phyloP scores from a whole-genome alignment of 1,139 yeast species.

The Zhuliangozyma parablackwelliae region DNA sequence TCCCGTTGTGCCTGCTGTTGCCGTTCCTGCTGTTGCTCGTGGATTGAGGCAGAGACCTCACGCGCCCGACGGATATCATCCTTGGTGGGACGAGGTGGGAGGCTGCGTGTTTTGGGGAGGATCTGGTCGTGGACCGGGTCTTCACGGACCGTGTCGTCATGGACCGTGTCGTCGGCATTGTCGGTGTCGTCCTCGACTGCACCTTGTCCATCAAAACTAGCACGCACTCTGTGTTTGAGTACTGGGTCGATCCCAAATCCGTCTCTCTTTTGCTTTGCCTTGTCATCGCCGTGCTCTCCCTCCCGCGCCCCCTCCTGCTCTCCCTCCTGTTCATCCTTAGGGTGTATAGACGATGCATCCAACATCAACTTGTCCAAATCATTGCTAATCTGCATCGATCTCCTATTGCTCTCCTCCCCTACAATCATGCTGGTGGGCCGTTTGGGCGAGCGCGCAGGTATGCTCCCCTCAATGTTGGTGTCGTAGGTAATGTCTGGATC shows the following conservation, averaged over 20 bases:
- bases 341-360: conserved; percentile 25
- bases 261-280: too few relatives aligned
- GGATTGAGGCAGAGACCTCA: conserved; percentile 18
- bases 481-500: conserved; percentile 29
- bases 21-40: conserved; percentile 2
- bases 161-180: too few relatives aligned
- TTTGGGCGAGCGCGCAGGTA: conserved; percentile 41
- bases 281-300: neutral
- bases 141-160: too few relatives aligned
- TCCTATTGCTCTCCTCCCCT: conserved; percentile 12
- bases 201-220: too few relatives aligned
- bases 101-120: too few relatives aligned
- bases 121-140: too few relatives aligned
- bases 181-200: too few relatives aligned
- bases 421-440: conserved; percentile 35
- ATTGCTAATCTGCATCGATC: conserved; percentile 25
- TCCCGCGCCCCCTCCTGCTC: neutral
- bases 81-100: conserved; percentile 38
- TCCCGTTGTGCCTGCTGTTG: too few relatives aligned
- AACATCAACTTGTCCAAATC: conserved; percentile 41
- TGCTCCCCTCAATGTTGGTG: conserved; percentile 35
- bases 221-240: too few relatives aligned
- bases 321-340: conserved; percentile 1
- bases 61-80: conserved; percentile 31
- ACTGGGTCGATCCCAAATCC: too few relatives aligned